Evolutionary conservation across 2,329 filamentous ascomycete genomes (phyloP).

Genomic region (Colletotrichum sp.): DNA sequence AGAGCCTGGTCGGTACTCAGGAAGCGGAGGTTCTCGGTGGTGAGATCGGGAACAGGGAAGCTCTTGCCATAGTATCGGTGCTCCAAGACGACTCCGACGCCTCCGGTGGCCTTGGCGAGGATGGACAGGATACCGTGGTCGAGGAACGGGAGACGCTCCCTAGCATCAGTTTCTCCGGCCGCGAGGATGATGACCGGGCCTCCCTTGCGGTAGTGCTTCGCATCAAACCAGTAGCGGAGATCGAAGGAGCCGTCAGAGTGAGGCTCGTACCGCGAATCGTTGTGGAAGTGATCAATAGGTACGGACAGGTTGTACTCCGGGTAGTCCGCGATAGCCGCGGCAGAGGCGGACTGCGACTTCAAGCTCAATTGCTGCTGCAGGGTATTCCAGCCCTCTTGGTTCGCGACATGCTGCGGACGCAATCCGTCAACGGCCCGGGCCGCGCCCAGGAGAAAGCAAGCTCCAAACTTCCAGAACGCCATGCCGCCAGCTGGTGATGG

Average conservation of each 20-base stretch:
- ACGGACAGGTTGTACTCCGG: slow-evolving; percentile 47
- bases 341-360: background rate
- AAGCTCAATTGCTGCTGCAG: slow-evolving; percentile 7
- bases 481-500: background rate
- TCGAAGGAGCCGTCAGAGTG: slow-evolving; percentile 72
- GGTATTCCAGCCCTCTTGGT: background rate
- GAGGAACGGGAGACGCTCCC: slow-evolving; percentile 70
- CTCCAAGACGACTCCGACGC: slow-evolving; percentile 81
- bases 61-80: slow-evolving; percentile 87
- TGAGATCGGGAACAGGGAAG: slow-evolving; percentile 70
- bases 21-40: slow-evolving; percentile 76
- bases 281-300: slow-evolving; percentile 82
- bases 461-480: slow-evolving; percentile 8
- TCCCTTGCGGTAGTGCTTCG: slow-evolving; percentile 74
- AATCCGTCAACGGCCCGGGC: background rate
- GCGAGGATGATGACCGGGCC: slow-evolving; percentile 83
- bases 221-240: slow-evolving; percentile 85
- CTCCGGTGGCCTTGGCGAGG: slow-evolving; percentile 72
- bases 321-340: slow-evolving; percentile 28
- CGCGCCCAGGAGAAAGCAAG: slow-evolving; percentile 5
- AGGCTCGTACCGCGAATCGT: slow-evolving; percentile 78
- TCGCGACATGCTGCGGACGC: background rate
- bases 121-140: slow-evolving; percentile 80
- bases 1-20: slow-evolving; percentile 83
- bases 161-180: slow-evolving; percentile 71